A percentile compares a stretch with the other conserved stretches of the same genome.
Conservation (phyloP, 2,329 filamentous ascomycete genomes). For the Exserohilum turcica region DNA sequence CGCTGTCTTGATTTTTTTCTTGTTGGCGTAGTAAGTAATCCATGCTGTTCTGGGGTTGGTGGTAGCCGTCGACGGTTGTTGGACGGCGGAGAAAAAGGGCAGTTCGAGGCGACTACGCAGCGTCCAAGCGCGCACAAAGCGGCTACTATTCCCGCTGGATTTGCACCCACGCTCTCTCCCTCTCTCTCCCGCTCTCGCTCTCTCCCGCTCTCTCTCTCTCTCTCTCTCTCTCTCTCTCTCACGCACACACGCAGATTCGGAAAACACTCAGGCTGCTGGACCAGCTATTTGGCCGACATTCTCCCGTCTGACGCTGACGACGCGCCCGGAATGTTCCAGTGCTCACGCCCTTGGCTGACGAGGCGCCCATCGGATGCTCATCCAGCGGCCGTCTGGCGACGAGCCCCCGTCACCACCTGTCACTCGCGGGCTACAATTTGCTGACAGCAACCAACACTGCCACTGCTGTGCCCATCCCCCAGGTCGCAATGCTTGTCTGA, state of each 20-base stretch:
- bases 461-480: not conserved
- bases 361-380: not conserved
- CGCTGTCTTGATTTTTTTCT: no score
- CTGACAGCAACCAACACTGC: not conserved
- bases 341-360: not conserved
- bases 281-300: not conserved
- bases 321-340: not conserved
- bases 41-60: no score
- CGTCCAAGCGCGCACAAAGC: no score
- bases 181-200: no score
- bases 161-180: no score
- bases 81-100: no score
- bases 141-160: no score
- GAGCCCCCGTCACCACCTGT: not conserved
- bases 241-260: not conserved
- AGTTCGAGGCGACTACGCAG: no score
- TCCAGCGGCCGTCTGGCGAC: not conserved
- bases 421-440: not conserved
- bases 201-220: no score
- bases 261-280: not conserved
- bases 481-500: not conserved
- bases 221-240: no score
- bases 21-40: no score
- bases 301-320: constrained; percentile 6
- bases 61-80: no score